Evolutionary conservation across 164 flowering plant species (phyloP).

Genomic region (Kalanchoe fedtschenkoi): DNA sequence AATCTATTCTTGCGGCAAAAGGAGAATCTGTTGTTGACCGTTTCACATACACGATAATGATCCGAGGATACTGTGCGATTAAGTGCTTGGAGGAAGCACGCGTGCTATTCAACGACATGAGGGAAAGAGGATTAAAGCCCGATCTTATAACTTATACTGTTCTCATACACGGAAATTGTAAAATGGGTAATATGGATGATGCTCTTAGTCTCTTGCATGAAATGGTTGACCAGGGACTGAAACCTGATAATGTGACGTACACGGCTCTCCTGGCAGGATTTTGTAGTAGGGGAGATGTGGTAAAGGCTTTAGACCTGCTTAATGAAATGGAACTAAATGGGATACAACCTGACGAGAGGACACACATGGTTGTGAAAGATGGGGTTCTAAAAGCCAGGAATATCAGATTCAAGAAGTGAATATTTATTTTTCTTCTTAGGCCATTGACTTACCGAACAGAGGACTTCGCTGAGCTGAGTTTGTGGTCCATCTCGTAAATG

Average conservation of each 20-base stretch:
- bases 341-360: slow-evolving; percentile 23
- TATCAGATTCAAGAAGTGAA: slow-evolving; percentile 8
- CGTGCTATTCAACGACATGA: slow-evolving; percentile 52
- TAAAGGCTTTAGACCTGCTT: slow-evolving; percentile 36
- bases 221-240: slow-evolving; percentile 47
- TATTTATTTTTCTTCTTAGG: not conserved
- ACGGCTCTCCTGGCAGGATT: slow-evolving; percentile 47
- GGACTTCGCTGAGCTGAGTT: not conserved
- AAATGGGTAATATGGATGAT: slow-evolving; percentile 30
- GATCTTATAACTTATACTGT: slow-evolving; percentile 63
- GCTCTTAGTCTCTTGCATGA: slow-evolving; percentile 42
- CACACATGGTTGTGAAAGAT: slow-evolving; percentile 8
- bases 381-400: slow-evolving; percentile 19
- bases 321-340: slow-evolving; percentile 42
- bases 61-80: slow-evolving; percentile 48
- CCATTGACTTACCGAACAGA: no score
- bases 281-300: slow-evolving; percentile 33
- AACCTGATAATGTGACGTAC: slow-evolving; percentile 59
- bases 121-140: slow-evolving; percentile 45
- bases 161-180: slow-evolving; percentile 45
- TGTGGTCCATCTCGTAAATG: not conserved
- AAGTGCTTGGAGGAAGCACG: slow-evolving; percentile 40
- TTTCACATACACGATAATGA: slow-evolving; percentile 47
- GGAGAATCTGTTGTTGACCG: slow-evolving; percentile 34
- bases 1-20: slow-evolving; percentile 29